Base-by-base conservation (phyloP, 2,329 filamentous ascomycete species). In the Pezicula carpinea region DNA sequence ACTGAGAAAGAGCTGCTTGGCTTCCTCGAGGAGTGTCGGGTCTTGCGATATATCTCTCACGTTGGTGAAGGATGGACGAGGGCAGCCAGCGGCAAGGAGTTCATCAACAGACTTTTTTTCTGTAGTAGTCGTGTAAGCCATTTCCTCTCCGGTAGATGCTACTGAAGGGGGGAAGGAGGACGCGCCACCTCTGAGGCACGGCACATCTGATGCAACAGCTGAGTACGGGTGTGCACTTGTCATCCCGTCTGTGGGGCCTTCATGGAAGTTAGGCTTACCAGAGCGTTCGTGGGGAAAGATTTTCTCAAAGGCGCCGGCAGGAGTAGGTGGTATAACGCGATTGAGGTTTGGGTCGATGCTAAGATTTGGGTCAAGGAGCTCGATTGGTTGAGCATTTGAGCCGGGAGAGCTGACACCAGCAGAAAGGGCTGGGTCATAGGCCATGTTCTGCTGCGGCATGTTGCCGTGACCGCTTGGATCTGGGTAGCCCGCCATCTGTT, bases 71-170 rank as follows among this genome's bases (percentile, higher is more conserved):
- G 76, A 80, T 77, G 80, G 76, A 43, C 80, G 66, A 44, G 79
- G 75, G 56, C 82, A 80, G 51, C 86, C 74, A 55, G 74, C 64
- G 51, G 70, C 68, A 58, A 91, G 81, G 35, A 93, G 80, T 58
- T 91, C 85, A 64, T 84, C 79, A 60, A 93, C 81, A 67, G 89
- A 83, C 63, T 77, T 82, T 68, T 77, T 79, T 64, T 75, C 79
- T 80, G 66, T 53, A 65, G 52, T 52, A 57, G 54, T 59, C 60
- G 61, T 60, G 69, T 79, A 65, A 79, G 74, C 64, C 59, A 61
- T 57, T 56, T 62, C 52, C 58, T 64, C 57, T 58, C 59, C 49
- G 56, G 57, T 46, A 53, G 56, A 56, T 53, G 40, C 54, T 53
- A 55, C 39, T 52, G 55, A 59, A 55, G 56, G 57, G 54, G 51